Conservation (phyloP, 1,284 basidiomycete species). For the Marasmius sp. region DNA sequence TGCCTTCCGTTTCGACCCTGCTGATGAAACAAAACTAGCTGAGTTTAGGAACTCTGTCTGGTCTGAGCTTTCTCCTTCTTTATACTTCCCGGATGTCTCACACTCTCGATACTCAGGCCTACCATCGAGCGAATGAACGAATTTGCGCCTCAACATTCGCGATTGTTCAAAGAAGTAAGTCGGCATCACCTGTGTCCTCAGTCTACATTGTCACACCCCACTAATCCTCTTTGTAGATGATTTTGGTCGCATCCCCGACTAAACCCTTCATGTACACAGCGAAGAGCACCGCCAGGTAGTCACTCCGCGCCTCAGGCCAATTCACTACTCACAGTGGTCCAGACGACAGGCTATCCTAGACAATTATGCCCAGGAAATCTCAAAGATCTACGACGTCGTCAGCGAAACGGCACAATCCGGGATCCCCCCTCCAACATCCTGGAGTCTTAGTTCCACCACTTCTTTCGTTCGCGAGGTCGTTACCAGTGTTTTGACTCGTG, state of each 20-base stretch:
- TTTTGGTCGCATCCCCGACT: slow-evolving; percentile 27
- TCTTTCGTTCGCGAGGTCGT: slow-evolving; percentile 29
- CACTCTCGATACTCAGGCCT: slow-evolving; percentile 23
- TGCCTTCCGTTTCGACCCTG: slow-evolving; percentile 22
- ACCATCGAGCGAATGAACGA: slow-evolving; percentile 36
- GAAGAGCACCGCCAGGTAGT: slow-evolving; percentile 26
- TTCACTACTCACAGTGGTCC: not conserved
- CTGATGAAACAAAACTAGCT: slow-evolving; percentile 13
- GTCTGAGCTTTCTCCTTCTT: slow-evolving; percentile 11
- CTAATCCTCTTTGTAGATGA: slow-evolving; percentile 26
- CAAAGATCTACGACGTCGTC: slow-evolving; percentile 29
- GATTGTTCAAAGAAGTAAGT: slow-evolving; percentile 37
- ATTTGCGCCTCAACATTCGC: slow-evolving; percentile 38
- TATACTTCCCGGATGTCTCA: not conserved
- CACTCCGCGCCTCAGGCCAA: not conserved
- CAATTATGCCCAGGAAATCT: slow-evolving; percentile 34
- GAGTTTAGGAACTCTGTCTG: slow-evolving; percentile 26
- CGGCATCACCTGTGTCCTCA: not conserved
- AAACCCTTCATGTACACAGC: slow-evolving; percentile 36
- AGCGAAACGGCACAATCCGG: slow-evolving; percentile 21
- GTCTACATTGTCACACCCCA: not conserved
- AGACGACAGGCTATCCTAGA: slow-evolving; percentile 32
- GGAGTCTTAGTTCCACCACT: slow-evolving; percentile 22
- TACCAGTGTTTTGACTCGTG: slow-evolving; percentile 21
- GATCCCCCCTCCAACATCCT: slow-evolving; percentile 24